phyloP scores from a whole-genome alignment of 192 early-diverging fungal genomes.

The Irineochytrium annulatum region DNA sequence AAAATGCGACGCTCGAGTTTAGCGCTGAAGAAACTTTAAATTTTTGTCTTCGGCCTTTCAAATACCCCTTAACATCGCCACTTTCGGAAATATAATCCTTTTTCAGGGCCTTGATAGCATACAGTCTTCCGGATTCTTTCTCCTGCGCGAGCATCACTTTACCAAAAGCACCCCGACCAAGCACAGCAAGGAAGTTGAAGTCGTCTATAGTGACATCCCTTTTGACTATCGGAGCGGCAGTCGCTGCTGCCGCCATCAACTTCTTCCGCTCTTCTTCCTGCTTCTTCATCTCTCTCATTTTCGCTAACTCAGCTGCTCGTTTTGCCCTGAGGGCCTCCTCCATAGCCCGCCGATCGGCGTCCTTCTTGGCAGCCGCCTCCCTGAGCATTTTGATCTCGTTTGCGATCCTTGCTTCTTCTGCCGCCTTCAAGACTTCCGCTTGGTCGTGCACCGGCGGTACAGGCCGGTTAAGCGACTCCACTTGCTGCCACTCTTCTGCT shows the following conservation, averaged over 20 bases:
- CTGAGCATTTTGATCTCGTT: no score
- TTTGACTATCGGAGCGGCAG: slow-evolving; percentile 2
- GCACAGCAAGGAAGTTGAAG: slow-evolving; percentile 67
- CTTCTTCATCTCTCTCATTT: slow-evolving; percentile 49
- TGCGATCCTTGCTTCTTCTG: no score
- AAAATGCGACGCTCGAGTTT: slow-evolving; percentile 81
- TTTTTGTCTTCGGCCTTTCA: no score
- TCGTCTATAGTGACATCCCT: slow-evolving; percentile 44
- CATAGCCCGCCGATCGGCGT: no score
- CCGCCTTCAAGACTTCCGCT: no score
- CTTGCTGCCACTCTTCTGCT: no score
- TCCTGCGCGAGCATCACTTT: slow-evolving; percentile 56
- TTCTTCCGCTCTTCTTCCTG: slow-evolving; percentile 57
- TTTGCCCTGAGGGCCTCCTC: background rate
- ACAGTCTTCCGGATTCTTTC: slow-evolving; percentile 59
- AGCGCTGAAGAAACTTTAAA: no score
- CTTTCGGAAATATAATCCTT: background rate
- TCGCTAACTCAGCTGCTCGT: background rate
- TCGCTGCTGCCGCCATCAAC: slow-evolving; percentile 42
- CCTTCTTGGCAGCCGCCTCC: no score
- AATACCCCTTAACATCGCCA: slow-evolving; percentile 24
- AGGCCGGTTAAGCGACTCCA: no score
- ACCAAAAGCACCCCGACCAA: slow-evolving; percentile 96
- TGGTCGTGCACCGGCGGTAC: no score
- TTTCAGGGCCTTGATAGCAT: slow-evolving; percentile 85